Evolutionary conservation across 148 eudicot species (phyloP), one percentile per base, ranked within the genome.

Genomic region (Rhododendron williamsianum): DNA sequence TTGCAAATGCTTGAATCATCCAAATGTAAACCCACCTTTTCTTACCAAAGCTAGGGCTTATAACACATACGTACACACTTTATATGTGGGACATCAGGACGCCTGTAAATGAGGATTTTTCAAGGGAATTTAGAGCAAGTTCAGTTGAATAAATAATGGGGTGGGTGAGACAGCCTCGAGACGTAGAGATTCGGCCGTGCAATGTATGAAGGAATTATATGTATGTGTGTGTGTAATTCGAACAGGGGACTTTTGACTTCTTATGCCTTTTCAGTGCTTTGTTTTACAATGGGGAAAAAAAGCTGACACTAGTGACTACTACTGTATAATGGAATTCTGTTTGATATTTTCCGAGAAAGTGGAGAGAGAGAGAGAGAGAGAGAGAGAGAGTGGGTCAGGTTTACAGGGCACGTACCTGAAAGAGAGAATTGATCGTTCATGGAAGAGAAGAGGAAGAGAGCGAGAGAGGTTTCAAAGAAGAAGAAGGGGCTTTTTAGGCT

Each of bases 101-200:
- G 7, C 0, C 67, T 72, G 74, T 60, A 38, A 36, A 63, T 33
- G 84, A 3, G 48, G 51, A 25, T 46, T 46, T 7, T 54, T 12
- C 9, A 51, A 56, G 36, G 38, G 74, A 23, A 41, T 71, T 56
- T 18, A 71, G 45, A 83, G 63, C 25, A 83, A 71, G 45, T 54
- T 3, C 52, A 46, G 19, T 46, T 46, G 63, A 71, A 83, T 9
- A 83, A 83, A 69, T 69, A 83, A 52, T 43, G 41, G 69, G 56
- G 54, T 43, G 9, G 45, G 36, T 13, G 69, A 25, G 85, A 25
- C 79, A 83, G 67, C 85, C 85, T 83, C 85, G 85, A 73, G 74
- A 73, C 12, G 38, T 4, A 83, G 69, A 83, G 80, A 83, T 83
- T 83, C 85, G 49, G 9, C 52, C 45, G 85, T 73, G 85, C 80